Percentiles rank a stretch among this genome's conserved stretches.
phyloP scores from a whole-genome alignment of 2,329 filamentous ascomycete species.

The Neurospora crassa region DNA sequence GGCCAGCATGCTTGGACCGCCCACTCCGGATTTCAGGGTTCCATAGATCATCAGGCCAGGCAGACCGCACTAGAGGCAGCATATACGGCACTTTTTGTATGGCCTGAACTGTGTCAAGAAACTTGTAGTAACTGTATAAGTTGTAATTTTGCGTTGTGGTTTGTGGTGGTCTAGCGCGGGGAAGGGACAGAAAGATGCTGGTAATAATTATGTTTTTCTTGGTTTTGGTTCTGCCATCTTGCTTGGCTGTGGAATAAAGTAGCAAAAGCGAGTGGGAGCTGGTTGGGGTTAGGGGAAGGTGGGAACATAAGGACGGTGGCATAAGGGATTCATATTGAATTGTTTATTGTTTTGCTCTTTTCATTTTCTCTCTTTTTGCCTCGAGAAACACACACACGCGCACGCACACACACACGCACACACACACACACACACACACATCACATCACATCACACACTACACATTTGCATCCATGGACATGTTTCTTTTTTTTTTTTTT shows the following conservation, averaged over 20 bases:
- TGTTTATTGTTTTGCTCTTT: neutral
- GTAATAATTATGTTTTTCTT: neutral
- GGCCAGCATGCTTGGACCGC: constrained; percentile 24
- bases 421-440: neutral
- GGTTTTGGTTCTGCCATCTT: neutral
- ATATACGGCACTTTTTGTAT: neutral
- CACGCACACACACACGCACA: neutral
- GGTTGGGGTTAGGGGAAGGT: neutral
- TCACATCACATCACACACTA: neutral
- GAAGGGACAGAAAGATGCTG: neutral
- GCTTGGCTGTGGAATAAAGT: neutral
- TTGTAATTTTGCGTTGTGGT: neutral
- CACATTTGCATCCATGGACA: neutral
- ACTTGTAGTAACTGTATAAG: neutral
- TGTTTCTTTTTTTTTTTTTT: neutral
- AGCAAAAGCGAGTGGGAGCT: neutral
- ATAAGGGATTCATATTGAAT: neutral
- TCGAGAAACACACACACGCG: neutral
- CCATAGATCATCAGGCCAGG: constrained; percentile 1
- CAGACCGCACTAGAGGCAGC: neutral
- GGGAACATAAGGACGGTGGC: neutral
- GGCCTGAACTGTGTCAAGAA: neutral
- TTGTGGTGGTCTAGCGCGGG: neutral
- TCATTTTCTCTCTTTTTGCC: neutral
- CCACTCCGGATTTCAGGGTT: constrained; percentile 15